Evolutionary conservation across 1,284 basidiomycete genomes (phyloP), one percentile per base, ranked within the genome.

Genomic region (Fomes fomentarius): DNA sequence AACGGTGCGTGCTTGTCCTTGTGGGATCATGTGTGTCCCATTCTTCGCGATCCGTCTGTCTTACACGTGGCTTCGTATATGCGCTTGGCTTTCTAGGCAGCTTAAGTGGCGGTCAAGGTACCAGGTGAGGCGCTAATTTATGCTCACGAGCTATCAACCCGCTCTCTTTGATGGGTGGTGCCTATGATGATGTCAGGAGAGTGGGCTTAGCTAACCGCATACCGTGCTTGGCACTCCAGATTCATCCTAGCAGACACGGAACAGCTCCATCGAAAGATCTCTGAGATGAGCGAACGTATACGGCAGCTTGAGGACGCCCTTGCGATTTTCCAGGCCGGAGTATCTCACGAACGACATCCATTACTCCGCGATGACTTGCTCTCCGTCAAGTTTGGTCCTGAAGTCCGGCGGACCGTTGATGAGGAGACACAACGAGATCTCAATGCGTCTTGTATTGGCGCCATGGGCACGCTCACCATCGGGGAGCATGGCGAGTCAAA

Each of bases 241-340:
- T 90, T 91, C 64, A 85, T 90, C 34, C 79, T 90, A n/a, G 87
- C 87, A 2, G 86, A 88, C 60, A 91, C 88, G 2, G 87, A 90
- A 54, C 82, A 84, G 59, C 72, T 91, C 25, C 89, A 91, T 65
- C 73, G 79, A 47, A 89, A 89, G 68, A 90, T 91, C 41, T 72
- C 80, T 0, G 76, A 78, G 41, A 89, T 91, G 87, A 84, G 83
- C 59, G 81, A 89, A 65, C 84, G 88, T 31, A 90, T 91, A 55
- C 80, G 87, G 31, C 83, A 82, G 52, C 80, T 91, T n/a, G 88
- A 90, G 67, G 87, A 89, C 56, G 86, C 86, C 0, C 76, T 91
- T n/a, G 75, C 77, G 4, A 76, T 83, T 47, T 72, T 84, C 21
- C 83, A 89, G 50, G 74, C 79, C 5, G 75, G 76, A 52, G 58